Percentiles rank a stretch among this genome's conserved stretches.
phyloP scores from a whole-genome alignment of 495 filamentous ascomycete genomes.

The Bacidia rubella region DNA sequence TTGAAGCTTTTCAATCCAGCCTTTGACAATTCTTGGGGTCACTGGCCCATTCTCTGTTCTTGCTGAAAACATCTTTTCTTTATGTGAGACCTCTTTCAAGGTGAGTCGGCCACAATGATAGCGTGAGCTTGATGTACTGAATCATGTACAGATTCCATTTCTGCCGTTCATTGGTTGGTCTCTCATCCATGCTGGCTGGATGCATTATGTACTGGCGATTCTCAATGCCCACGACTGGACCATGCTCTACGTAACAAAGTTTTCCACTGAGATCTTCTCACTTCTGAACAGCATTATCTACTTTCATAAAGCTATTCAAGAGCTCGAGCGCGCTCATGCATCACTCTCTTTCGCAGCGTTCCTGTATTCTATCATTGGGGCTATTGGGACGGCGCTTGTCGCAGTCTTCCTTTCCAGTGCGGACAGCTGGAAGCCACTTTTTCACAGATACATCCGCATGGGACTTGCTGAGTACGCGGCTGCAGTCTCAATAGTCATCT shows the following conservation, averaged over 20 bases:
- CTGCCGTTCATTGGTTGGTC: constrained; percentile 66
- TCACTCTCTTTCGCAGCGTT: constrained; percentile 52
- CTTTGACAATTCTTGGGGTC: constrained; percentile 58
- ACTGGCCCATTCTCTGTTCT: constrained; percentile 64
- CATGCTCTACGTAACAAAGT: constrained; percentile 64
- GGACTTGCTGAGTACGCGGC: constrained; percentile 56
- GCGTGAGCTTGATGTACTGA: neutral
- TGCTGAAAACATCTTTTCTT: constrained; percentile 52
- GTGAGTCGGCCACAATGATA: constrained; percentile 22
- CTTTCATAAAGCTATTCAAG: constrained; percentile 61
- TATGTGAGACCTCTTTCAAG: constrained; percentile 44
- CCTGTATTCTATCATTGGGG: constrained; percentile 56
- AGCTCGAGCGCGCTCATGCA: constrained; percentile 47
- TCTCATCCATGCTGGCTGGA: constrained; percentile 55
- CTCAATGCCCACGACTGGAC: constrained; percentile 67
- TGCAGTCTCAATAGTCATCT: constrained; percentile 55
- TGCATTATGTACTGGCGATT: constrained; percentile 55
- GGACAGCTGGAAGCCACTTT: constrained; percentile 49
- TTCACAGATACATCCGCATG: constrained; percentile 53
- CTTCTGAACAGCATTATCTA: constrained; percentile 63
- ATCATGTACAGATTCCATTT: constrained; percentile 40
- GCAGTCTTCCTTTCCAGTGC: constrained; percentile 53
- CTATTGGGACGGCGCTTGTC: constrained; percentile 53
- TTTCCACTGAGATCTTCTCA: constrained; percentile 58
- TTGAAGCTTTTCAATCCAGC: constrained; percentile 44